Percentiles rank a stretch among this genome's conserved stretches.
phyloP scores from a whole-genome alignment of 1,284 basidiomycete species.

The Marasmius fiardii region DNA sequence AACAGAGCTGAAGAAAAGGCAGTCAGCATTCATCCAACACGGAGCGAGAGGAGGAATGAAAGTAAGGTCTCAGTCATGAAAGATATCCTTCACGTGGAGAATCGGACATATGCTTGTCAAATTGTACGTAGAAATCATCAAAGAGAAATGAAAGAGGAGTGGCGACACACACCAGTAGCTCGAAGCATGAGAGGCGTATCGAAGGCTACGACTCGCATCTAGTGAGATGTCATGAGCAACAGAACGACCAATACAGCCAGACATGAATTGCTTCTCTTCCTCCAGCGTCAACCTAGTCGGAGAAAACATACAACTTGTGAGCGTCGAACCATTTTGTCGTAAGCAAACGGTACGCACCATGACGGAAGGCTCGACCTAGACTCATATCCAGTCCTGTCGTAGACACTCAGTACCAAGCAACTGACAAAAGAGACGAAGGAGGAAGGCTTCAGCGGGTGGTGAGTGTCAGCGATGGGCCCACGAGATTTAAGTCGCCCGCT shows the following conservation, averaged over 20 bases:
- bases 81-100: conserved; percentile 40
- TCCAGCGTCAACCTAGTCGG: too few relatives aligned
- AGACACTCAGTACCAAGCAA: conserved; percentile 9
- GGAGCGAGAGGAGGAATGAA: conserved; percentile 6
- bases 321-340: too few relatives aligned
- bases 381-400: background rate
- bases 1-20: background rate
- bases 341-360: too few relatives aligned
- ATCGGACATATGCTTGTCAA: conserved; percentile 63
- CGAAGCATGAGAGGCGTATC: too few relatives aligned
- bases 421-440: background rate
- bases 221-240: too few relatives aligned
- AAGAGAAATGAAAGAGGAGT: conserved; percentile 12
- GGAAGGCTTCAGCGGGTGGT: conserved; percentile 38
- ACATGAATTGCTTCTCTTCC: too few relatives aligned
- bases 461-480: conserved; percentile 33
- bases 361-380: background rate
- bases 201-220: too few relatives aligned
- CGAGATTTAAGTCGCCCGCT: conserved; percentile 30
- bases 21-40: conserved; percentile 7
- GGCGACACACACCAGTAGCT: background rate
- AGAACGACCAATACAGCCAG: too few relatives aligned
- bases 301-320: too few relatives aligned
- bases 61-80: conserved; percentile 39
- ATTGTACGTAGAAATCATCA: conserved; percentile 34